Percentiles rank a stretch among this genome's conserved stretches.
Evolutionary conservation across 1,284 basidiomycete genomes (phyloP).

Genomic region (Leccinum pachyderme): DNA sequence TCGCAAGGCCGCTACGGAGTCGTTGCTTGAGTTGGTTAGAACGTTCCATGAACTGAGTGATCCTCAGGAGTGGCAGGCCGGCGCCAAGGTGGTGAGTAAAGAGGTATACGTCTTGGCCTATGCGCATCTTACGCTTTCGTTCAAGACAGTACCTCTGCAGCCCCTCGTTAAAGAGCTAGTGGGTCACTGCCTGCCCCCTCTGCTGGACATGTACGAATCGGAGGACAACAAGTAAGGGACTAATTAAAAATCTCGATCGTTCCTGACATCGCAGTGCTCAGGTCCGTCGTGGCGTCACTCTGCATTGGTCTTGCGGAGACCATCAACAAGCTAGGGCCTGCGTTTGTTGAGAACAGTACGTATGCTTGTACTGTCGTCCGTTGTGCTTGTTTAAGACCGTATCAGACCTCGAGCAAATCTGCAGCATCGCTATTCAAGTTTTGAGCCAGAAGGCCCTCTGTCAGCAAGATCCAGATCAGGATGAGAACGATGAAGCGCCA

Average conservation of each 20-base stretch:
- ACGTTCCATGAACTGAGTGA: constrained; percentile 91
- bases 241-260: constrained; percentile 5
- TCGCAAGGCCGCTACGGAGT: constrained; percentile 90
- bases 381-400: constrained; percentile 9
- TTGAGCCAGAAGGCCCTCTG: constrained; percentile 92
- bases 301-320: constrained; percentile 89
- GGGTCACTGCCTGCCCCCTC: constrained; percentile 68
- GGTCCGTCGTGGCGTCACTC: constrained; percentile 83
- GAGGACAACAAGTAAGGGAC: constrained; percentile 96
- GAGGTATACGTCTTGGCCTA: background rate
- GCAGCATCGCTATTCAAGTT: constrained; percentile 77
- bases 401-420: constrained; percentile 78
- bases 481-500: constrained; percentile 77
- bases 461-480: constrained; percentile 95
- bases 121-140: constrained; percentile 1
- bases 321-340: constrained; percentile 88
- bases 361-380: constrained; percentile 12
- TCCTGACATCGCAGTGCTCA: constrained; percentile 35
- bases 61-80: constrained; percentile 81
- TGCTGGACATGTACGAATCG: constrained; percentile 89
- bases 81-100: constrained; percentile 56
- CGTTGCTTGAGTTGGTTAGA: constrained; percentile 87
- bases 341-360: constrained; percentile 73
- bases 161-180: constrained; percentile 82
- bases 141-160: constrained; percentile 55